Conservation (phyloP, 2,329 filamentous ascomycete species). For the Ceratocystis cubensis region DNA sequence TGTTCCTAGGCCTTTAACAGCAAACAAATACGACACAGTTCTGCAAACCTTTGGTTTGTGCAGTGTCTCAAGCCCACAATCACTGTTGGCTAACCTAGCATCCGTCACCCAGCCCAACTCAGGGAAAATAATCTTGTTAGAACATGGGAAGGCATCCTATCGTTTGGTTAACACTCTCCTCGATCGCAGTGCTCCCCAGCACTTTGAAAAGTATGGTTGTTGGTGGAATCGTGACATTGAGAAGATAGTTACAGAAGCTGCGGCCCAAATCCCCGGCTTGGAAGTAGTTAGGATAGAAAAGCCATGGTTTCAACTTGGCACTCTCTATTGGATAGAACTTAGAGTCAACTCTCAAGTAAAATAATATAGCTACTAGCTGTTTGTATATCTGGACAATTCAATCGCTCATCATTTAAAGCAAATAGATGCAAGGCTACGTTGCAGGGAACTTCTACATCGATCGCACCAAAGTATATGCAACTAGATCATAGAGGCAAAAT, state of each 20-base stretch:
- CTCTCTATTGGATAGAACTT: constrained; percentile 47
- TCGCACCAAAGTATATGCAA: too few species aligned
- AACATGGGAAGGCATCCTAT: constrained; percentile 48
- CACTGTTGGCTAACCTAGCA: constrained; percentile 42
- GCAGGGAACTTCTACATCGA: too few species aligned
- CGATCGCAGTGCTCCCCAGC: constrained; percentile 41
- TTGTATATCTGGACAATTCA: too few species aligned
- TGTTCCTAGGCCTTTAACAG: constrained; percentile 31
- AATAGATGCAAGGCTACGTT: too few species aligned
- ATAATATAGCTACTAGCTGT: too few species aligned
- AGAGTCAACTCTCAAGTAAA: constrained; percentile 27
- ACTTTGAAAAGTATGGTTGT: constrained; percentile 50
- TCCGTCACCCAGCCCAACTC: constrained; percentile 39
- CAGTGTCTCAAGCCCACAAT: constrained; percentile 45
- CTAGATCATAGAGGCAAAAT: too few species aligned
- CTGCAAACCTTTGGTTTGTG: constrained; percentile 54
- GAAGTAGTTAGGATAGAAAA: constrained; percentile 43
- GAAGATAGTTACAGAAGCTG: constrained; percentile 40
- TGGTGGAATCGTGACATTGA: constrained; percentile 58
- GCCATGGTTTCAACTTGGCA: constrained; percentile 44
- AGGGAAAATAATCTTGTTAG: constrained; percentile 48
- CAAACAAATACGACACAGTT: constrained; percentile 43
- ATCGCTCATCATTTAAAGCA: too few species aligned
- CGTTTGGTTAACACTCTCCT: constrained; percentile 43
- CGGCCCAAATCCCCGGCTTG: constrained; percentile 37